Conservation (phyloP, 2,329 filamentous ascomycete species). For the Aureobasidium sp. region DNA sequence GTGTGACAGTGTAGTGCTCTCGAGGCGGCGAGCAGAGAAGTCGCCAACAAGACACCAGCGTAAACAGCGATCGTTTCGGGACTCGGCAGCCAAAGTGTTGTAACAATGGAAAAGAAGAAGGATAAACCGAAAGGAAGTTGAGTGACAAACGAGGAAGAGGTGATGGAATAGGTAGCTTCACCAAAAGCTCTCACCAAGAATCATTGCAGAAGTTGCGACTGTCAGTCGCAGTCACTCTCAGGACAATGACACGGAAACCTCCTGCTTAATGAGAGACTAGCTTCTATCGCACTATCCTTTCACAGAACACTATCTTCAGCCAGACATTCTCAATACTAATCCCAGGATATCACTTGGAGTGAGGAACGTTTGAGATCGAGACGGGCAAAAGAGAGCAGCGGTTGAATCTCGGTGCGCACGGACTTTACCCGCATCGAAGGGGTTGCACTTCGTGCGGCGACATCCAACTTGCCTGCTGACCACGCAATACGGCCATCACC, state of each 20-base stretch:
- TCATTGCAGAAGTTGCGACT: neutral
- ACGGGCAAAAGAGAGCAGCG: neutral
- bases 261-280: neutral
- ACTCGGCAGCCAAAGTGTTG: too few species aligned
- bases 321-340: neutral
- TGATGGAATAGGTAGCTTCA: neutral
- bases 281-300: neutral
- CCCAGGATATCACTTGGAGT: neutral
- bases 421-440: neutral
- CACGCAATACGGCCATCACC: slow-evolving; percentile 10
- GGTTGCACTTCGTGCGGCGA: slow-evolving; percentile 11
- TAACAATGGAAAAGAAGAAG: neutral
- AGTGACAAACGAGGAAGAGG: neutral
- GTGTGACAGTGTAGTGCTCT: neutral
- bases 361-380: neutral
- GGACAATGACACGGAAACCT: neutral
- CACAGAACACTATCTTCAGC: neutral
- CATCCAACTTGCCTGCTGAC: slow-evolving; percentile 15
- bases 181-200: slow-evolving; percentile 1
- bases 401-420: neutral
- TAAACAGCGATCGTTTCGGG: neutral
- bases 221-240: neutral
- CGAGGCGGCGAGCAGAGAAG: neutral
- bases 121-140: neutral
- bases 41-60: neutral